Conservation (phyloP, 768 basidiomycete genomes). For the Termitomyces heimii region DNA sequence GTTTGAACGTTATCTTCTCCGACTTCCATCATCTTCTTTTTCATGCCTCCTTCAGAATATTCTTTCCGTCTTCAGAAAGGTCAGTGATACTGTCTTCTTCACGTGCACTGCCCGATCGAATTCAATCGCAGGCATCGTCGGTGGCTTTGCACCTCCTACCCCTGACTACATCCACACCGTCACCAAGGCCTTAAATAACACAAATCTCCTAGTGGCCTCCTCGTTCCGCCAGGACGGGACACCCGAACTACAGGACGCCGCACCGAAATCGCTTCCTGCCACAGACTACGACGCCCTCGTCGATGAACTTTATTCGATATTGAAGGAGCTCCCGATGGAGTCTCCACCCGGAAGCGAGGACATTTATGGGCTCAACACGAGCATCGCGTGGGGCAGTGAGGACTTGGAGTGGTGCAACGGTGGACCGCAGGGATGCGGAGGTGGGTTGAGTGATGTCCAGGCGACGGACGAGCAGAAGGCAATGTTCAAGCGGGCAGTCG, state of each 20-base stretch:
- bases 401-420: conserved; percentile 59
- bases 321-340: conserved; percentile 54
- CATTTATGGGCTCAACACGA: conserved; percentile 65
- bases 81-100: conserved; percentile 15
- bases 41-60: conserved; percentile 41
- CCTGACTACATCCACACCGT: conserved; percentile 51
- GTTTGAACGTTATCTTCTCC: not conserved
- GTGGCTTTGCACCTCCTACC: conserved; percentile 70
- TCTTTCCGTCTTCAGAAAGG: conserved; percentile 59
- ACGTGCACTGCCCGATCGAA: not conserved
- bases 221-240: conserved; percentile 45
- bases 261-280: conserved; percentile 33
- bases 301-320: conserved; percentile 52
- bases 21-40: not conserved
- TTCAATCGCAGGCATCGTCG: conserved; percentile 54
- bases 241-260: conserved; percentile 31
- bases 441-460: conserved; percentile 40
- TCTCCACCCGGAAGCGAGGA: conserved; percentile 57
- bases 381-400: conserved; percentile 54
- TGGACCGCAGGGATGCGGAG: conserved; percentile 54
- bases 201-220: conserved; percentile 37
- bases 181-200: conserved; percentile 28
- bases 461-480: conserved; percentile 56
- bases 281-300: conserved; percentile 34
- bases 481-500: conserved; percentile 67